Percentiles rank a stretch among this genome's conserved stretches.
Conservation (phyloP, 2,329 filamentous ascomycete species). For the Clonostachys sp. region DNA sequence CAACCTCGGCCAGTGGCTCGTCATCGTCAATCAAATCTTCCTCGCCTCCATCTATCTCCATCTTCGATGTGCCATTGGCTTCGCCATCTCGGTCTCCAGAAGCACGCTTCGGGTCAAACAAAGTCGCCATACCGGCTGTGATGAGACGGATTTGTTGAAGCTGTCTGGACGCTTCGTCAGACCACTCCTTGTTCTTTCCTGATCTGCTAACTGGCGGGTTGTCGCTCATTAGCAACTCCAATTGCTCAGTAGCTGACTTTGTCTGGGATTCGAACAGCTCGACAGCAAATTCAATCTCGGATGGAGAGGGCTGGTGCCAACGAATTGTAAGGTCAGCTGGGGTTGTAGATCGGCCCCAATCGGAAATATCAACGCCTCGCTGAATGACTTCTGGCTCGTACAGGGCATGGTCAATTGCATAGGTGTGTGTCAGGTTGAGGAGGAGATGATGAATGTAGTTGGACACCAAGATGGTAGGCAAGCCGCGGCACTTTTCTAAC, state of each 20-base stretch:
- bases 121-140: constrained; percentile 80
- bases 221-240: constrained; percentile 76
- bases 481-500: constrained; percentile 91
- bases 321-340: constrained; percentile 75
- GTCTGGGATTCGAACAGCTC: constrained; percentile 85
- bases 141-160: constrained; percentile 85
- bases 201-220: constrained; percentile 80
- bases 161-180: constrained; percentile 89
- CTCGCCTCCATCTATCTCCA: constrained; percentile 38
- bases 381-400: constrained; percentile 76
- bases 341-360: constrained; percentile 80
- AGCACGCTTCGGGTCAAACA: constrained; percentile 78
- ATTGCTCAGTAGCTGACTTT: constrained; percentile 66
- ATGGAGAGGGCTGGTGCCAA: constrained; percentile 81
- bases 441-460: constrained; percentile 97
- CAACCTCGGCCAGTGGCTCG: constrained; percentile 56
- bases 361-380: constrained; percentile 66
- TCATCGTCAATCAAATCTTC: constrained; percentile 37
- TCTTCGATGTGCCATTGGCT: constrained; percentile 50
- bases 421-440: constrained; percentile 90
- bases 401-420: constrained; percentile 82
- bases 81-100: constrained; percentile 48
- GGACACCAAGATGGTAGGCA: constrained; percentile 92
- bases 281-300: constrained; percentile 84
- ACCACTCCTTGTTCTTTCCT: constrained; percentile 98